Base-by-base conservation (phyloP, 805 yeast species). In the Pichia gijzeniarum region DNA sequence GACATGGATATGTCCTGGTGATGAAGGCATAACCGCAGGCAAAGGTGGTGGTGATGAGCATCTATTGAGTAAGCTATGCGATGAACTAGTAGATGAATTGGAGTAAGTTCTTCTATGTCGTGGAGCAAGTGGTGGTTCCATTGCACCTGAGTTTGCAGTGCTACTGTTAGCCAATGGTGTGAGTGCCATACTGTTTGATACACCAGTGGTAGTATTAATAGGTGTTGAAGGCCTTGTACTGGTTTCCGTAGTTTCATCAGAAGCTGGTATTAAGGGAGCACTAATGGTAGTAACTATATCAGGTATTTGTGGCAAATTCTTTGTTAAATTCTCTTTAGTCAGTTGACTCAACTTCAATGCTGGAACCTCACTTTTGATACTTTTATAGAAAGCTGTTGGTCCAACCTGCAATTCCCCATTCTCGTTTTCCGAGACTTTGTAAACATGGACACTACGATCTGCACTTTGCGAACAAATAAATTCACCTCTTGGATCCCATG, bases 401-500 rank as follows among this genome's bases (percentile, higher is more conserved):
- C 65, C 59, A n/a, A 74, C 45, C 4, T 34, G 48, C 18, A 64
- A 44, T 32, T 61, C 67, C 5, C 60, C 63, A 19, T 48, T 51
- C 30, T 56, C 58, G 18, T 22, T 35, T 17, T 19, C 28, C 6
- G 46, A n/a, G 34, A 80, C 58, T 18, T 70, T 65, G 60, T 86
- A 86, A n/a, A 93, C 68, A 51, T 79, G 80, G 12, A 91, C 81
- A 2, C 87, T 72, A 48, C 96, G 68, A 64, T 93, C 99, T 12
- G 96, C 95, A 21, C 93, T 80, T 61, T 90, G 96, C 6, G 96
- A 84, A 1, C 90, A 87, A 5, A 93, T 63, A 53, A 64, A 87
- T 60, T 83, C 78, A 51, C 83, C 80, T 44, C 69, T 60, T 7
- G 99, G 99, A 61, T 93, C 99, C 98, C 98, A 93, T 0, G 84